Evolutionary conservation across 1,284 basidiomycete genomes (phyloP).

Genomic region (Boletus semigastroideus): DNA sequence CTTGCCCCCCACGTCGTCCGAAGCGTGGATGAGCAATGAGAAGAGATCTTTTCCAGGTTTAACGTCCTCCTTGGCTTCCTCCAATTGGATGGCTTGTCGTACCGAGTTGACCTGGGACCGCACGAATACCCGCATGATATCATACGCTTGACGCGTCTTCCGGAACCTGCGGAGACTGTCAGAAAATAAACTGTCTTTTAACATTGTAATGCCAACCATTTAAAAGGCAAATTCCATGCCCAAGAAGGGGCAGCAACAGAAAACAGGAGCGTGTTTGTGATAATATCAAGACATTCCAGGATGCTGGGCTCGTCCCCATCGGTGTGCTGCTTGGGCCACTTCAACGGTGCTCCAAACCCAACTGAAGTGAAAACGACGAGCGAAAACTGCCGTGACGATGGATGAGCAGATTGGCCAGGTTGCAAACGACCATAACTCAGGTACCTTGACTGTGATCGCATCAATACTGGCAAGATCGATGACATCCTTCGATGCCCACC

Average conservation of each 20-base stretch:
- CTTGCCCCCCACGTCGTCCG: conserved; percentile 43
- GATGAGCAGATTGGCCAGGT: background rate
- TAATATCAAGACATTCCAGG: conserved; percentile 42
- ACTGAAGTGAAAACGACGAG: conserved; percentile 50
- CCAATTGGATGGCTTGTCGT: conserved; percentile 34
- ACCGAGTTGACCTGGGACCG: conserved; percentile 38
- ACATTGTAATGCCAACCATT: background rate
- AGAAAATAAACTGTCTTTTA: conserved; percentile 6
- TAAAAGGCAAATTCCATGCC: background rate
- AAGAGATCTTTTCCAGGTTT: conserved; percentile 39
- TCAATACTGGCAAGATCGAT: conserved; percentile 42
- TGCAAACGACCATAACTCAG: background rate
- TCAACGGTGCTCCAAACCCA: conserved; percentile 50
- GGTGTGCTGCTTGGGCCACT: conserved; percentile 38
- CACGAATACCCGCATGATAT: conserved; percentile 39
- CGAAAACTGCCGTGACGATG: conserved; percentile 37
- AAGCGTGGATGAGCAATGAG: conserved; percentile 50
- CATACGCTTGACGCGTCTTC: conserved; percentile 28
- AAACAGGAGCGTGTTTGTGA: conserved; percentile 34
- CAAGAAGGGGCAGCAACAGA: conserved; percentile 32
- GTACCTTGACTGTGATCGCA: conserved; percentile 44
- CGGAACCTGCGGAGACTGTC: conserved; percentile 15
- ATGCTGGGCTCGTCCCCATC: conserved; percentile 41
- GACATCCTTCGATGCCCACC: conserved; percentile 38
- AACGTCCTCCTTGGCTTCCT: conserved; percentile 14